These are phyloP conservation scores for Myxozyma udenii DNA, from an alignment of 805 yeast genomes.

Conservation along the genomic window DNA sequence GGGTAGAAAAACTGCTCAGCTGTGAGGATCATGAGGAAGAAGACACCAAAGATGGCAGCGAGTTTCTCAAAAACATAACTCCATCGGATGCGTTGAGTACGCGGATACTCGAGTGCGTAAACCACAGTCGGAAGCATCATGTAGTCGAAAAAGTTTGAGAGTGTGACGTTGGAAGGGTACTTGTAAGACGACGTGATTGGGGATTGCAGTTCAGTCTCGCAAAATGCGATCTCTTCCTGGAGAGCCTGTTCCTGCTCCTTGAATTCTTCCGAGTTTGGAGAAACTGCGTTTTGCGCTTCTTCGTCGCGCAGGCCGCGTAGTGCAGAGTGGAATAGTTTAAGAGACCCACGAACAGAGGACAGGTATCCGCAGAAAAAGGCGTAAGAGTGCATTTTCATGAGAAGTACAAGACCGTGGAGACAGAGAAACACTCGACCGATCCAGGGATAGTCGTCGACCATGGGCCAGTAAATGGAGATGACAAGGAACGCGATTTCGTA, in stretches of 20 bases:
- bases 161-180: constrained; percentile 73
- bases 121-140: constrained; percentile 85
- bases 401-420: constrained; percentile 75
- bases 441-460: constrained; percentile 70
- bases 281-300: background rate
- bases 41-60: constrained; percentile 82
- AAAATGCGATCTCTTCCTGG: constrained; percentile 58
- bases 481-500: constrained; percentile 55
- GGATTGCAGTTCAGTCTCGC: constrained; percentile 59
- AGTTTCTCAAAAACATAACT: constrained; percentile 63
- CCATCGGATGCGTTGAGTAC: constrained; percentile 69
- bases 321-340: constrained; percentile 49
- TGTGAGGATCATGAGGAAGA: constrained; percentile 72
- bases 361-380: constrained; percentile 89
- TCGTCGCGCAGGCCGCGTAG: constrained; percentile 36
- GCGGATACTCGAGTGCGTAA: constrained; percentile 77
- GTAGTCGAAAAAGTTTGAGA: constrained; percentile 65
- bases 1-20: constrained; percentile 79
- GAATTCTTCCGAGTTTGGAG: background rate
- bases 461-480: constrained; percentile 57
- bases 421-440: constrained; percentile 81
- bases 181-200: constrained; percentile 28
- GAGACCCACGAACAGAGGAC: constrained; percentile 60
- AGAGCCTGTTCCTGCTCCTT: constrained; percentile 38
- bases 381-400: constrained; percentile 96